These are phyloP conservation scores for Acacia melanoxylon DNA, from an alignment of 306 rosid species.

Conservation along the genomic window DNA sequence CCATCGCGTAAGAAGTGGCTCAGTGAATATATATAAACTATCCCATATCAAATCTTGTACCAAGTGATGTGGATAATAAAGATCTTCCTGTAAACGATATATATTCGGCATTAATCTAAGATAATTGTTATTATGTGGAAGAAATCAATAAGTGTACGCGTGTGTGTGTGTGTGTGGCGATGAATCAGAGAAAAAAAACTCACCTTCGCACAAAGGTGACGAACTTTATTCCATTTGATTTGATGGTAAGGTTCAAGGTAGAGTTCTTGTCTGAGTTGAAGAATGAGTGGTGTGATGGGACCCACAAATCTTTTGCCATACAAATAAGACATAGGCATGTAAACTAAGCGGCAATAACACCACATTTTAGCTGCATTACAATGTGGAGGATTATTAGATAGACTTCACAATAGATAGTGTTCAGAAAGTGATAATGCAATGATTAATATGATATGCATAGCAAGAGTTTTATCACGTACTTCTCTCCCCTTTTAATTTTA, in stretches of 20 bases:
- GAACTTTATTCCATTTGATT: constrained; percentile 60
- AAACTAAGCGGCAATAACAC: constrained; percentile 77
- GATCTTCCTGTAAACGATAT: constrained; percentile 41
- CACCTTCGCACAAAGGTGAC: constrained; percentile 65
- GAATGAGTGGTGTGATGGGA: constrained; percentile 71
- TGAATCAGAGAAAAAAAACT: neutral
- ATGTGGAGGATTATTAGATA: neutral
- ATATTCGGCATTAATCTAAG: neutral
- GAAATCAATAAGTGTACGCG: neutral
- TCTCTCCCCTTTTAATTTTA: too few relatives aligned
- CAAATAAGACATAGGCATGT: constrained; percentile 86
- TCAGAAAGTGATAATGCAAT: neutral
- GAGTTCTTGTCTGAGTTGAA: constrained; percentile 65
- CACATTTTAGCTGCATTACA: constrained; percentile 73
- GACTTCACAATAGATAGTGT: neutral
- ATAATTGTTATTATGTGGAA: neutral
- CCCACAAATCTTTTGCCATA: constrained; percentile 77
- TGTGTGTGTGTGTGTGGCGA: neutral
- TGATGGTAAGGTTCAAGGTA: constrained; percentile 48
- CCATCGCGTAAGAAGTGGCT: constrained; percentile 77
- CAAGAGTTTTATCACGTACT: too few relatives aligned
- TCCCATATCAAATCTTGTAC: constrained; percentile 78
- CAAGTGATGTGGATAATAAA: constrained; percentile 35
- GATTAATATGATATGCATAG: too few relatives aligned
- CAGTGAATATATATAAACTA: constrained; percentile 49